A percentile compares a stretch with the other conserved stretches of the same genome.
Conservation (phyloP, 164 flowering plant genomes). For the Nymphaea colorata region DNA sequence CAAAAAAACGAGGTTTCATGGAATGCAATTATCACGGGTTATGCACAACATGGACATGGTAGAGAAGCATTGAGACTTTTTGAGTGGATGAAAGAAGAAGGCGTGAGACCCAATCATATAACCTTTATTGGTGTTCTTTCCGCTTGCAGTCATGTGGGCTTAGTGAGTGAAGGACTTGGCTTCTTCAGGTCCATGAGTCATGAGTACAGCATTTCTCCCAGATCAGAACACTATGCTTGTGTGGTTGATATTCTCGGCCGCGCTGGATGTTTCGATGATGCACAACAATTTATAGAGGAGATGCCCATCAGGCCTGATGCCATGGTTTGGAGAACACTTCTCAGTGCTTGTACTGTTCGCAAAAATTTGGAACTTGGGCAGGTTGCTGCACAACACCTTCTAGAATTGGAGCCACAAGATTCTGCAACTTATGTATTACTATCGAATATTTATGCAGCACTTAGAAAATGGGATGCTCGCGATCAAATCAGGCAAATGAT, state of each 20-base stretch:
- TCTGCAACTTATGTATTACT: constrained; percentile 25
- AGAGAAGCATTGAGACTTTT: constrained; percentile 19
- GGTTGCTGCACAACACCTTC: constrained; percentile 19
- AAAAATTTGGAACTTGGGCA: constrained; percentile 23
- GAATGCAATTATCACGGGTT: constrained; percentile 24
- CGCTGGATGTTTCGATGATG: constrained; percentile 16
- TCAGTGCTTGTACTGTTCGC: constrained; percentile 21
- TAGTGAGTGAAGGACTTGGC: constrained; percentile 19
- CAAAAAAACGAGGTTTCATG: constrained; percentile 23
- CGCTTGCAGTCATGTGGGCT: constrained; percentile 30
- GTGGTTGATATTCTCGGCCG: constrained; percentile 28
- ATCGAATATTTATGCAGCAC: constrained; percentile 22
- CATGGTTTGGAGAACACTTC: constrained; percentile 29
- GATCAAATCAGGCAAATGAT: constrained; percentile 19
- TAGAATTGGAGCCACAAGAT: constrained; percentile 21
- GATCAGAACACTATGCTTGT: constrained; percentile 22
- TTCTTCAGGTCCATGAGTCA: constrained; percentile 21
- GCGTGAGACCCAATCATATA: constrained; percentile 17
- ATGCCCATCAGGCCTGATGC: constrained; percentile 23
- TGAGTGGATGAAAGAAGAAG: constrained; percentile 17
- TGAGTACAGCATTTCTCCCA: constrained; percentile 13
- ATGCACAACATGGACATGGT: constrained; percentile 24
- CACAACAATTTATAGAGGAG: constrained; percentile 16
- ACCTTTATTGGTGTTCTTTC: constrained; percentile 24
- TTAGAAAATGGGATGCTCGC: constrained; percentile 18